These are phyloP conservation scores for Didymosphaeria variabile DNA, from an alignment of 2,329 filamentous ascomycete genomes.

Conservation along the genomic window DNA sequence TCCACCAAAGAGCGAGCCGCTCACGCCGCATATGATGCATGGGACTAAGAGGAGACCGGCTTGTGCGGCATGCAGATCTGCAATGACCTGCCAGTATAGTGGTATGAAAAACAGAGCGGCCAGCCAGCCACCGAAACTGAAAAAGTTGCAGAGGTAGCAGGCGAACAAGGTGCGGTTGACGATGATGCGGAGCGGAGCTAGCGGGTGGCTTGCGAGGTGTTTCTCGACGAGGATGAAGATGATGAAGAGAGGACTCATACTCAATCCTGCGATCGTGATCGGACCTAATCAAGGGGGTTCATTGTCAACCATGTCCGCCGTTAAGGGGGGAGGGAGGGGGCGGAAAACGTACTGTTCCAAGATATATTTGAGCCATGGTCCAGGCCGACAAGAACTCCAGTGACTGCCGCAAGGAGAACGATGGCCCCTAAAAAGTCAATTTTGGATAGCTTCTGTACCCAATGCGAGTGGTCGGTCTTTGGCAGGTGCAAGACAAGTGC, in stretches of 20 bases:
- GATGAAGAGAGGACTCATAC: conserved; percentile 67
- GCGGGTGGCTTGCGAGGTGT: conserved; percentile 73
- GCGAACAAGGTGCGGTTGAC: conserved; percentile 72
- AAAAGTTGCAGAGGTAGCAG: conserved; percentile 77
- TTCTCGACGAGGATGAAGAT: conserved; percentile 76
- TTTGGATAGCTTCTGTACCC: conserved; percentile 70
- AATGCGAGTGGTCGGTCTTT: conserved; percentile 65
- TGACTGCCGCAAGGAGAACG: conserved; percentile 71
- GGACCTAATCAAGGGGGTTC: conserved; percentile 44
- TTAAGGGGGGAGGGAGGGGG: no score
- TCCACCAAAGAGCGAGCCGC: conserved; percentile 71
- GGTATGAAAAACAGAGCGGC: conserved; percentile 76
- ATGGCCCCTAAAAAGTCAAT: conserved; percentile 79
- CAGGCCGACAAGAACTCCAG: conserved; percentile 72
- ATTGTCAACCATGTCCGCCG: neutral
- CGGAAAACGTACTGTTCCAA: conserved; percentile 59
- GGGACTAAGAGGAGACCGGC: conserved; percentile 75
- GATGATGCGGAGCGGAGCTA: conserved; percentile 78
- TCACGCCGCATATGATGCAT: conserved; percentile 68
- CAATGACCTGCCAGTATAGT: conserved; percentile 78
- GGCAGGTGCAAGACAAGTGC: conserved; percentile 70
- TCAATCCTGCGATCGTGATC: conserved; percentile 66
- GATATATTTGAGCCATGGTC: conserved; percentile 77
- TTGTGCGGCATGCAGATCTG: conserved; percentile 68
- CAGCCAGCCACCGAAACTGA: conserved; percentile 69